phyloP scores from a whole-genome alignment of 2,329 filamentous ascomycete genomes.

The Alternaria ventricosa region DNA sequence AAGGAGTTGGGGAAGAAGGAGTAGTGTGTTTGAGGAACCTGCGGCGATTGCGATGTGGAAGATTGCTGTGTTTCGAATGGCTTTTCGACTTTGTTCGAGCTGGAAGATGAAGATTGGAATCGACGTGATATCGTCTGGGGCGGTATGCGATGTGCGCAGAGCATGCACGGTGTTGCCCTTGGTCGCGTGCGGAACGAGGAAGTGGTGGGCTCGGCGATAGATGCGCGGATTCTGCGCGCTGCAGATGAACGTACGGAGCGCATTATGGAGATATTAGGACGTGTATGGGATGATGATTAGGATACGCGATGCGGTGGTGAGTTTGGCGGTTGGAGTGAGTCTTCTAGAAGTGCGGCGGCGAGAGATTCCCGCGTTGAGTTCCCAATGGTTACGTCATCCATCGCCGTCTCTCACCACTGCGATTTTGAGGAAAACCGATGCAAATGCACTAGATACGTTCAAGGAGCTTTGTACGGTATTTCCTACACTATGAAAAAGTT shows the following conservation, averaged over 20 bases:
- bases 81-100: slow-evolving; percentile 18
- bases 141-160: slow-evolving; percentile 28
- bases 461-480: neutral
- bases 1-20: slow-evolving; percentile 85
- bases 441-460: neutral
- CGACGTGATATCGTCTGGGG: slow-evolving; percentile 20
- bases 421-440: neutral
- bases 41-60: slow-evolving; percentile 3
- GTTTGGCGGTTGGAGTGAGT: neutral
- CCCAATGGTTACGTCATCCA: slow-evolving; percentile 24
- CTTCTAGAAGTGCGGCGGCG: slow-evolving; percentile 11
- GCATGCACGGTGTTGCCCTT: slow-evolving; percentile 29
- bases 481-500: neutral
- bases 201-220: slow-evolving; percentile 20
- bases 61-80: slow-evolving; percentile 19
- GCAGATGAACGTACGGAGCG: slow-evolving; percentile 29
- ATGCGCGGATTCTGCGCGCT: slow-evolving; percentile 33
- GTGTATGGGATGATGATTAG: neutral
- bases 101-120: slow-evolving; percentile 30
- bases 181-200: slow-evolving; percentile 24
- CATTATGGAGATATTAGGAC: slow-evolving; percentile 13
- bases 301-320: neutral
- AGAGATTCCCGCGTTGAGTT: slow-evolving; percentile 14
- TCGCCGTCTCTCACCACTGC: neutral
- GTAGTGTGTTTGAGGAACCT: slow-evolving; percentile 69